Evolutionary conservation across 805 yeast species (phyloP).

Genomic region (Metschnikowia colocasiae): DNA sequence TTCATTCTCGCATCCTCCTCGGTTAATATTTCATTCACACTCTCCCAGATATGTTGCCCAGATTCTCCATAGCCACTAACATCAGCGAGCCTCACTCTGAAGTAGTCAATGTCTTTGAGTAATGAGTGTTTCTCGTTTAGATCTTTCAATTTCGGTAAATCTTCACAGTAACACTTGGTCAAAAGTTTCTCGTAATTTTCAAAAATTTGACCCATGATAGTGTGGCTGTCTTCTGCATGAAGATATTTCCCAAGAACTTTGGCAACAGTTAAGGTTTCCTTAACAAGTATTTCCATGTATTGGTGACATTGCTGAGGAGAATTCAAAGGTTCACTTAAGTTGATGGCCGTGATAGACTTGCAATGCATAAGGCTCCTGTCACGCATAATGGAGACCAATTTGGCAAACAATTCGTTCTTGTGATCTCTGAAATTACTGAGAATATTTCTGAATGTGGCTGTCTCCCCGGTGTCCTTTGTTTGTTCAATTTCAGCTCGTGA

Average conservation of each 20-base stretch:
- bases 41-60: conserved; percentile 61
- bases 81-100: conserved; percentile 57
- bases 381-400: conserved; percentile 66
- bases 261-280: conserved; percentile 62
- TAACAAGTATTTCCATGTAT: conserved; percentile 64
- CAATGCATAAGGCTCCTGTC: conserved; percentile 57
- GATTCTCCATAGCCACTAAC: conserved; percentile 58
- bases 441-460: conserved; percentile 28
- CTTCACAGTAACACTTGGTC: conserved; percentile 48
- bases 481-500: conserved; percentile 1
- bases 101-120: conserved; percentile 59
- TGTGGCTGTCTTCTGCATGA: conserved; percentile 45
- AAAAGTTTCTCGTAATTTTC: conserved; percentile 56
- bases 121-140: conserved; percentile 51
- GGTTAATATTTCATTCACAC: conserved; percentile 49
- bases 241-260: conserved; percentile 57
- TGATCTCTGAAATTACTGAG: conserved; percentile 51
- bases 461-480: conserved; percentile 19
- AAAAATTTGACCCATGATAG: conserved; percentile 47
- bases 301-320: conserved; percentile 49
- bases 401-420: conserved; percentile 57
- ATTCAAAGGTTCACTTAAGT: conserved; percentile 48
- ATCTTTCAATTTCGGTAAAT: conserved; percentile 45
- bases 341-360: conserved; percentile 40
- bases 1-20: conserved; percentile 50